Percentiles rank a stretch among this genome's conserved stretches.
These are phyloP conservation scores for Metschnikowia proteae DNA, from an alignment of 805 yeast genomes.

Conservation along the genomic window DNA sequence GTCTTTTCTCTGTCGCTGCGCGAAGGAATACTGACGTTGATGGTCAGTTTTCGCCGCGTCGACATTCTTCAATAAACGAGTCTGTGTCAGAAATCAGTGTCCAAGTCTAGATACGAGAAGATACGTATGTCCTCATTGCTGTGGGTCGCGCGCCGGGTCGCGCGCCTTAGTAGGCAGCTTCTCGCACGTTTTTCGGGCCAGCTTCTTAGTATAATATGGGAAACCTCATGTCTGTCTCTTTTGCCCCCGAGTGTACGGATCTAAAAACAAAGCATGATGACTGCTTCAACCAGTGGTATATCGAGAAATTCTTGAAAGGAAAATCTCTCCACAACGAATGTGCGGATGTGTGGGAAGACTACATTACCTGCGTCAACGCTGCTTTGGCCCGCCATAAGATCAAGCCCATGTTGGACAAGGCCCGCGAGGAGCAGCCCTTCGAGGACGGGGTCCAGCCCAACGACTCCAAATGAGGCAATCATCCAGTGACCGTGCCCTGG, in stretches of 20 bases:
- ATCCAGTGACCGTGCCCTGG: no score
- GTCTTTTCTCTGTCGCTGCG: constrained; percentile 11
- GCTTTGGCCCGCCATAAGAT: constrained; percentile 71
- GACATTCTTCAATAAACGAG: constrained; percentile 4
- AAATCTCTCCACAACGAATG: constrained; percentile 75
- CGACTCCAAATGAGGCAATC: not conserved
- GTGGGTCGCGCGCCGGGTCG: not conserved
- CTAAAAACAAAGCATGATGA: constrained; percentile 83
- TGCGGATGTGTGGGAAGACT: constrained; percentile 81
- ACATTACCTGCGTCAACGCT: constrained; percentile 80
- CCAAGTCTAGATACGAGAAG: no score
- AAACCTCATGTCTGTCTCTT: constrained; percentile 57
- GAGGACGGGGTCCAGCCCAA: constrained; percentile 6
- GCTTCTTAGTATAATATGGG: constrained; percentile 29
- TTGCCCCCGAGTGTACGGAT: constrained; percentile 95
- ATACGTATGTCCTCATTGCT: not conserved
- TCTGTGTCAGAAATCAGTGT: no score
- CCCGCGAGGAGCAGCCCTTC: constrained; percentile 86
- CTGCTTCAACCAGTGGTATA: constrained; percentile 94
- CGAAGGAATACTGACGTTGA: constrained; percentile 8
- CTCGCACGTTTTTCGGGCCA: constrained; percentile 1
- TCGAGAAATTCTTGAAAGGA: constrained; percentile 65
- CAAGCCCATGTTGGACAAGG: constrained; percentile 80
- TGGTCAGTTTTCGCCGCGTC: constrained; percentile 15
- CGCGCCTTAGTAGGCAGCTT: not conserved